Conservation (phyloP, 352 stramenopile species). For the Pythium scleroteichum region DNA sequence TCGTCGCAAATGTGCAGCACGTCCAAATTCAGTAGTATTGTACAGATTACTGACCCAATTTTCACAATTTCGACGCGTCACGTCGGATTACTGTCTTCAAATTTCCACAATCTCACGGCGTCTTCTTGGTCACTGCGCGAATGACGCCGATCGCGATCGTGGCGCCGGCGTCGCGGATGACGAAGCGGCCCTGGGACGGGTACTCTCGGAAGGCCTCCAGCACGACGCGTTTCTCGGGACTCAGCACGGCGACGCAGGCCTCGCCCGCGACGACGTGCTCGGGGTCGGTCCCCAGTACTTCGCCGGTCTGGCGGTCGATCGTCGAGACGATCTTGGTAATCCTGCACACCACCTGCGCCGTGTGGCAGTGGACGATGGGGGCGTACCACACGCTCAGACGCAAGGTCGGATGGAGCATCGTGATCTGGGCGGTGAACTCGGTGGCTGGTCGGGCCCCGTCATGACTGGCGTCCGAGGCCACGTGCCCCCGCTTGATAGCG, state of each 20-base stretch:
- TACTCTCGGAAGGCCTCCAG: constrained; percentile 98
- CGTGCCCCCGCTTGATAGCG: constrained; percentile 93
- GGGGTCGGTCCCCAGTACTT: constrained; percentile 93
- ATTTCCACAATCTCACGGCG: neutral
- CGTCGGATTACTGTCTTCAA: neutral
- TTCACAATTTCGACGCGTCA: neutral
- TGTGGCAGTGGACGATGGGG: constrained; percentile 98
- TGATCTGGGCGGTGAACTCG: constrained; percentile 95
- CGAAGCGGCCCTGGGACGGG: constrained; percentile 93
- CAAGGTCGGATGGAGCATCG: constrained; percentile 93
- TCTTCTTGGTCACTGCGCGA: constrained; percentile 81
- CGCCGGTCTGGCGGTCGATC: constrained; percentile 96
- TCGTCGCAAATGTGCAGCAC: too few relatives aligned
- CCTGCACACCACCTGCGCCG: constrained; percentile 95
- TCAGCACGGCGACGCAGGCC: constrained; percentile 94
- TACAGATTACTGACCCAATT: too few relatives aligned
- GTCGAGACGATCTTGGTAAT: constrained; percentile 95
- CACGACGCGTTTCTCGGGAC: constrained; percentile 93
- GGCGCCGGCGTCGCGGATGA: constrained; percentile 92
- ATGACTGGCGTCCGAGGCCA: constrained; percentile 93
- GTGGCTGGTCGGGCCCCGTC: constrained; percentile 85
- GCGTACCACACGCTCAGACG: constrained; percentile 94
- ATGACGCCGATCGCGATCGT: constrained; percentile 95
- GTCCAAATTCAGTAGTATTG: too few relatives aligned
- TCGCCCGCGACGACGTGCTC: constrained; percentile 93